These are phyloP conservation scores for Plasmodium vivax DNA, from an alignment of 169 alveolate species.

Conservation along the genomic window DNA sequence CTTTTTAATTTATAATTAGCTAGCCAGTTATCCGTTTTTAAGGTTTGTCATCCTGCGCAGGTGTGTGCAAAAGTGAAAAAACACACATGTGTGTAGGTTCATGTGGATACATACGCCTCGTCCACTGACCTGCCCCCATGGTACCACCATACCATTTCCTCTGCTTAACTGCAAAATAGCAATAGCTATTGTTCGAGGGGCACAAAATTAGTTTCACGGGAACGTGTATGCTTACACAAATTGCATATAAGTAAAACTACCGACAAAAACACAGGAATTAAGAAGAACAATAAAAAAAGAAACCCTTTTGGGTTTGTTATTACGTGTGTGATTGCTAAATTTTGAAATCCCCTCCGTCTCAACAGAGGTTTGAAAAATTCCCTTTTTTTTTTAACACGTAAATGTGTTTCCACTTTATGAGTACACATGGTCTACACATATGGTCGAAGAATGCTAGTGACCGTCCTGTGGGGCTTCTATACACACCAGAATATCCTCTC, in stretches of 20 bases:
- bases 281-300: neutral
- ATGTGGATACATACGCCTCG: neutral
- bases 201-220: neutral
- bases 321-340: neutral
- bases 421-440: neutral
- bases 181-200: neutral
- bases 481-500: neutral
- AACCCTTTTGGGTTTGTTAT: neutral
- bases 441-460: neutral
- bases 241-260: neutral
- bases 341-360: neutral
- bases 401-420: neutral
- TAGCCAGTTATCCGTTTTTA: neutral
- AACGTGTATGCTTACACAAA: neutral
- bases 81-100: neutral
- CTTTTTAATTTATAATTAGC: neutral
- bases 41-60: neutral
- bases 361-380: neutral
- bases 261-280: neutral
- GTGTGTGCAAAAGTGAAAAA: neutral
- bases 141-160: neutral
- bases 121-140: neutral
- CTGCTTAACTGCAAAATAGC: neutral
- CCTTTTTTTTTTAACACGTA: neutral
- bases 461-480: neutral